phyloP scores from a whole-genome alignment of 768 basidiomycete genomes.

The Leccinum uliginosum region DNA sequence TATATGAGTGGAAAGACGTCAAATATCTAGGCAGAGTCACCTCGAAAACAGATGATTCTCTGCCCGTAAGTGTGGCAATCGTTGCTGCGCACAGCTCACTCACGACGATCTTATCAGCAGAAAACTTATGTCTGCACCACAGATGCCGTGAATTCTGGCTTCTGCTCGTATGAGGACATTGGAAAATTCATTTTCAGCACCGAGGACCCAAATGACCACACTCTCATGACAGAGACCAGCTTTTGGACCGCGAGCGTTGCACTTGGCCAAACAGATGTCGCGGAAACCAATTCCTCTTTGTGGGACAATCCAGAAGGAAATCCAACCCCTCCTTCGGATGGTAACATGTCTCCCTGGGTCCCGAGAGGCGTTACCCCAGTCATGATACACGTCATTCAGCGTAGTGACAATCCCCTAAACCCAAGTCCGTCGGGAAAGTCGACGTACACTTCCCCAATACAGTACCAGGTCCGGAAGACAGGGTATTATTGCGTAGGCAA shows the following conservation, averaged over 20 bases:
- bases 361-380: constrained; percentile 19
- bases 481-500: constrained; percentile 96
- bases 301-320: constrained; percentile 62
- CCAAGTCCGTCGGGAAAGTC: constrained; percentile 49
- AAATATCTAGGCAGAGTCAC: constrained; percentile 74
- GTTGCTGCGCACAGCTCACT: constrained; percentile 15
- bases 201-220: constrained; percentile 51
- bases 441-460: constrained; percentile 66
- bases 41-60: constrained; percentile 44
- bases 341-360: constrained; percentile 50
- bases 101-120: constrained; percentile 44
- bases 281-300: constrained; percentile 31
- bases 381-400: constrained; percentile 6
- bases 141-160: constrained; percentile 62
- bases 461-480: constrained; percentile 78
- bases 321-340: constrained; percentile 47
- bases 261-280: constrained; percentile 39
- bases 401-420: constrained; percentile 35
- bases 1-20: constrained; percentile 94
- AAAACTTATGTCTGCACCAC: constrained; percentile 94
- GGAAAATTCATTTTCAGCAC: constrained; percentile 84
- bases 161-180: constrained; percentile 65
- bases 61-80: constrained; percentile 54
- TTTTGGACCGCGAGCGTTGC: constrained; percentile 85
- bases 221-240: constrained; percentile 63